Evolutionary conservation across 1,284 basidiomycete species (phyloP).

Genomic region (Cerioporus squamosus): DNA sequence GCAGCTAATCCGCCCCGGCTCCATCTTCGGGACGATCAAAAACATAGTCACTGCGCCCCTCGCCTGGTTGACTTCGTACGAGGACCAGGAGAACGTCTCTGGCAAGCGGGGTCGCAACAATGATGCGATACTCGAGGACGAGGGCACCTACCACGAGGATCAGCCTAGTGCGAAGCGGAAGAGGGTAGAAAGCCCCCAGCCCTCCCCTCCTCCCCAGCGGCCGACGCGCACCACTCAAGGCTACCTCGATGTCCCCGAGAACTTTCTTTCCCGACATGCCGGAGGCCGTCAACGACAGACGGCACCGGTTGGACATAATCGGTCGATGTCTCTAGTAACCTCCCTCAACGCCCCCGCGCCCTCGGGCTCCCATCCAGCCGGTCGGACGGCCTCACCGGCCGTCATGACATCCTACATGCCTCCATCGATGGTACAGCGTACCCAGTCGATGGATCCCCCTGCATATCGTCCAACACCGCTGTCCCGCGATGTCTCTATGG

Average conservation of each 20-base stretch:
- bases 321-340: slow-evolving; percentile 29
- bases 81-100: slow-evolving; percentile 26
- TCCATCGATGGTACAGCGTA: slow-evolving; percentile 22
- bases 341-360: slow-evolving; percentile 15
- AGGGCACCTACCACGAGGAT: slow-evolving; percentile 24
- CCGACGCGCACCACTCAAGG: slow-evolving; percentile 22
- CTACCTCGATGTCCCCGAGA: slow-evolving; percentile 36
- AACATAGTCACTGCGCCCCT: slow-evolving; percentile 34
- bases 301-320: slow-evolving; percentile 15
- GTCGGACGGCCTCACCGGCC: slow-evolving; percentile 27
- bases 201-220: slow-evolving; percentile 15
- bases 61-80: slow-evolving; percentile 30
- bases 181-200: slow-evolving; percentile 31
- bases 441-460: slow-evolving; percentile 36
- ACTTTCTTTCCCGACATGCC: slow-evolving; percentile 16
- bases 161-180: slow-evolving; percentile 34
- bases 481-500: slow-evolving; percentile 37
- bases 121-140: slow-evolving; percentile 16
- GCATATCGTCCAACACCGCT: slow-evolving; percentile 26
- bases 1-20: slow-evolving; percentile 30
- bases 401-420: slow-evolving; percentile 20
- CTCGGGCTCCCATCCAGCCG: slow-evolving; percentile 14
- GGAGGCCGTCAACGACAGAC: slow-evolving; percentile 12
- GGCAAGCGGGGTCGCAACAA: slow-evolving; percentile 29
- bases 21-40: slow-evolving; percentile 35